Conservation (phyloP, 768 basidiomycete genomes). For the Austroboletus festivus region DNA sequence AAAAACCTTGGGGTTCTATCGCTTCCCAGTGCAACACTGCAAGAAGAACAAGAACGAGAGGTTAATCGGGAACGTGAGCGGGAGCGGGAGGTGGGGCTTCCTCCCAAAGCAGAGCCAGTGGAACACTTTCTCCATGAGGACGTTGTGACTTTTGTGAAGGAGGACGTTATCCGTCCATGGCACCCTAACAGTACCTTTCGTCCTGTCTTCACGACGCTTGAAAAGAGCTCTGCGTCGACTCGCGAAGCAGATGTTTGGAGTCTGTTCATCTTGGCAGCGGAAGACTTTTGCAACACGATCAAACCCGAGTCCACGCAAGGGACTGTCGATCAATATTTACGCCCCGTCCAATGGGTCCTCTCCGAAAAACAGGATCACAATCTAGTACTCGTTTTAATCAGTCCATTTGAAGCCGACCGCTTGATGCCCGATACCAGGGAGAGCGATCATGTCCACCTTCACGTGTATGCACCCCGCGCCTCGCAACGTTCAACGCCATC, state of each 20-base stretch:
- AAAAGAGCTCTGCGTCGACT: conserved; percentile 5
- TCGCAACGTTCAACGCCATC: background rate
- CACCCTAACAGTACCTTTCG: conserved; percentile 13
- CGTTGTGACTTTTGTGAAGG: conserved; percentile 27
- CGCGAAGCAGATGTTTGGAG: background rate
- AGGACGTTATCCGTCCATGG: conserved; percentile 14
- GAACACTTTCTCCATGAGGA: conserved; percentile 15
- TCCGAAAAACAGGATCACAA: background rate
- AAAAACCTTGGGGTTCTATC: conserved; percentile 10
- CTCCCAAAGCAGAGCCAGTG: conserved; percentile 27
- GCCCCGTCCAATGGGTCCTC: background rate
- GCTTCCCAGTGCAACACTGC: conserved; percentile 21
- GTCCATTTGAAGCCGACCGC: background rate
- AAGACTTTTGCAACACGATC: background rate
- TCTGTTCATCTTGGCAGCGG: conserved; percentile 2
- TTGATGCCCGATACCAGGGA: background rate
- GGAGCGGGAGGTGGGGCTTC: conserved; percentile 31
- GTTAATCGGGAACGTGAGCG: background rate
- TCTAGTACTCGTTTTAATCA: background rate
- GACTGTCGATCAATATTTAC: background rate
- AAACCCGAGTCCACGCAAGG: background rate
- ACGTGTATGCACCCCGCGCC: background rate
- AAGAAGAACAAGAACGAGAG: conserved; percentile 36
- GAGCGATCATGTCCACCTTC: background rate
- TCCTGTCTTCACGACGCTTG: conserved; percentile 10